These are phyloP conservation scores for Metarhizium rileyi DNA, from an alignment of 2,329 filamentous ascomycete species.

Conservation along the genomic window DNA sequence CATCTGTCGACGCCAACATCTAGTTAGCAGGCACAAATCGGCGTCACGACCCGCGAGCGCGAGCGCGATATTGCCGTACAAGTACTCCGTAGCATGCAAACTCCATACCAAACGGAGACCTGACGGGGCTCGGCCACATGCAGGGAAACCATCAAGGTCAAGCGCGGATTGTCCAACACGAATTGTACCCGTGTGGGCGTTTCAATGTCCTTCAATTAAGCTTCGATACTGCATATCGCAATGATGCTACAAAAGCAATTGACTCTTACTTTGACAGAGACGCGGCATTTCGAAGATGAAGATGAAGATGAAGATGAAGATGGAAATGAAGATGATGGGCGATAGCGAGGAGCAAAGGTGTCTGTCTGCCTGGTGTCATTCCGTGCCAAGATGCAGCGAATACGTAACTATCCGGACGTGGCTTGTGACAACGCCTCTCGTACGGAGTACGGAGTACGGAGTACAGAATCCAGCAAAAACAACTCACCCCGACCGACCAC, in stretches of 20 bases:
- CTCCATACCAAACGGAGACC: neutral
- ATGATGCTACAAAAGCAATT: too few species aligned
- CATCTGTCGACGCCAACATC: too few species aligned
- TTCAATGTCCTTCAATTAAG: neutral
- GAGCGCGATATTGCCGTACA: too few species aligned
- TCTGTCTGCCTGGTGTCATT: neutral
- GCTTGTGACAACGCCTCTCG: neutral
- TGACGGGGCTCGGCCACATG: neutral
- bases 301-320: too few species aligned
- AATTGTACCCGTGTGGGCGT: too few species aligned
- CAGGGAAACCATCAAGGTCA: neutral
- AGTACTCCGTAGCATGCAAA: too few species aligned
- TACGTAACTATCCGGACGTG: neutral
- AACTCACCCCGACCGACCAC: neutral
- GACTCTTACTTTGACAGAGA: too few species aligned
- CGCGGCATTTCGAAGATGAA: too few species aligned
- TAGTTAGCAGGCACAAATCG: neutral
- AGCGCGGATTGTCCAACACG: neutral
- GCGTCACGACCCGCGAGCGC: too few species aligned
- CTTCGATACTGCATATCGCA: neutral
- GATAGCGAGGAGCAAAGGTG: neutral
- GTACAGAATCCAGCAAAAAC: neutral
- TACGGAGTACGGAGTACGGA: neutral
- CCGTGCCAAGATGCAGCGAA: neutral
- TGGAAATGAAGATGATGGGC: neutral